Conservation (phyloP, 2,329 filamentous ascomycete species). For the Arachnomyces sp. region DNA sequence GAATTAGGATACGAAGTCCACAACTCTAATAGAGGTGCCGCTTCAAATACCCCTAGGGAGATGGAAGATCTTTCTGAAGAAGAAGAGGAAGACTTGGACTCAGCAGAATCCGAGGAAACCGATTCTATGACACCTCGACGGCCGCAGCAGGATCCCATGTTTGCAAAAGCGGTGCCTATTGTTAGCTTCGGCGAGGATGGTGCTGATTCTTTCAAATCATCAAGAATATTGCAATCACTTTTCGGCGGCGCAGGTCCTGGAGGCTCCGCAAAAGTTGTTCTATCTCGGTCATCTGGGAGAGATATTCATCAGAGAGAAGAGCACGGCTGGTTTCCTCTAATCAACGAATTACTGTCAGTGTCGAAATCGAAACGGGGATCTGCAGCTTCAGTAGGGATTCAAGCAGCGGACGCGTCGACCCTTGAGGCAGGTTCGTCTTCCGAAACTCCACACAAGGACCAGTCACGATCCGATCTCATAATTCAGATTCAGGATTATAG, state of each 20-base stretch:
- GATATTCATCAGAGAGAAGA: slow-evolving; percentile 17
- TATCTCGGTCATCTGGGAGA: slow-evolving; percentile 11
- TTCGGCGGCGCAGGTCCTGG: too few relatives aligned
- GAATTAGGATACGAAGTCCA: slow-evolving; percentile 52
- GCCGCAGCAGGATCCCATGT: slow-evolving; percentile 9
- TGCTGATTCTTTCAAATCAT: not conserved
- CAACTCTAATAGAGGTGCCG: slow-evolving; percentile 22
- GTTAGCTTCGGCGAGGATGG: too few relatives aligned
- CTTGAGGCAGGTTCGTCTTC: slow-evolving; percentile 8
- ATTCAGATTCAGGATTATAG: slow-evolving; percentile 75
- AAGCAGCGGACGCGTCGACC: slow-evolving; percentile 5
- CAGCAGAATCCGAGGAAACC: slow-evolving; percentile 28
- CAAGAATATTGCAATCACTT: slow-evolving; percentile 13
- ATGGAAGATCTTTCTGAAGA: slow-evolving; percentile 41
- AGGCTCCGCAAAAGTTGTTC: too few relatives aligned
- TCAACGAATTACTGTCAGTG: slow-evolving; percentile 21
- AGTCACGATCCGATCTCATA: slow-evolving; percentile 47
- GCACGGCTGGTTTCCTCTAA: slow-evolving; percentile 26
- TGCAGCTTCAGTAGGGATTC: not conserved
- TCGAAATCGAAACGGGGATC: slow-evolving; percentile 7
- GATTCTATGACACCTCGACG: slow-evolving; percentile 16
- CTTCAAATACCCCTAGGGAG: slow-evolving; percentile 21
- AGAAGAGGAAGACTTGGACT: slow-evolving; percentile 38
- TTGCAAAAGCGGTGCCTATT: slow-evolving; percentile 10
- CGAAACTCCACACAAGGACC: slow-evolving; percentile 13